Conservation (phyloP, 768 basidiomycete species). For the Paxillus ammoniavirescens region DNA sequence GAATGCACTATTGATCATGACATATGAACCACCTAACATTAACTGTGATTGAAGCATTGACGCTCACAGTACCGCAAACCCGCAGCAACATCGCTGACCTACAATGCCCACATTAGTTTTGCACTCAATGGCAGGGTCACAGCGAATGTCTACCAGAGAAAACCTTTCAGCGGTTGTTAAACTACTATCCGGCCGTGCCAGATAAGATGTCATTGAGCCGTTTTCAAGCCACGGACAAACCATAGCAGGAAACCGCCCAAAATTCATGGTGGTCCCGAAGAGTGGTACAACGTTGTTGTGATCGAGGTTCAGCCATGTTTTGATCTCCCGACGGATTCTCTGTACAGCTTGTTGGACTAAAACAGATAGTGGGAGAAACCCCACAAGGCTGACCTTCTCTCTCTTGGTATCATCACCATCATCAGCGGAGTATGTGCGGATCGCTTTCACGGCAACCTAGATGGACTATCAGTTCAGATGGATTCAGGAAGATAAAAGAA, state of each 20-base stretch:
- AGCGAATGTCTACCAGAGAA: not conserved
- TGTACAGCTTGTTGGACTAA: not conserved
- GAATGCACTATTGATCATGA: not conserved
- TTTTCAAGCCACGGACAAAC: conserved; percentile 20
- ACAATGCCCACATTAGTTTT: too few species aligned
- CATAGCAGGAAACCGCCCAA: conserved; percentile 19
- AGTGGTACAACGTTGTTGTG: conserved; percentile 23
- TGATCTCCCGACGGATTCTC: conserved; percentile 19
- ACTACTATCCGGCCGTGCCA: conserved; percentile 1
- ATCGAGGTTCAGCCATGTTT: conserved; percentile 14
- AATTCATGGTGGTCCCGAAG: conserved; percentile 13
- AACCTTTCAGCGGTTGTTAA: not conserved
- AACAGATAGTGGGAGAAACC: not conserved
- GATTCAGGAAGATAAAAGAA: not conserved
- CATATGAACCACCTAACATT: not conserved
- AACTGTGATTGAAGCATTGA: not conserved
- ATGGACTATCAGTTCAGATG: not conserved
- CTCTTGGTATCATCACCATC: not conserved
- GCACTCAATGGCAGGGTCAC: too few species aligned
- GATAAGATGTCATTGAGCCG: conserved; percentile 12
- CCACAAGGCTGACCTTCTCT: not conserved
- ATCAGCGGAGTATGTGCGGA: not conserved
- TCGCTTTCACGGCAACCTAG: conserved; percentile 2
- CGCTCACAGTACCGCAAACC: conserved; percentile 4
- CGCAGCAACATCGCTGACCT: conserved; percentile 5